Percentiles rank a stretch among this genome's conserved stretches.
Evolutionary conservation across 2,329 filamentous ascomycete species (phyloP).

Genomic region (Epichloe baconii): DNA sequence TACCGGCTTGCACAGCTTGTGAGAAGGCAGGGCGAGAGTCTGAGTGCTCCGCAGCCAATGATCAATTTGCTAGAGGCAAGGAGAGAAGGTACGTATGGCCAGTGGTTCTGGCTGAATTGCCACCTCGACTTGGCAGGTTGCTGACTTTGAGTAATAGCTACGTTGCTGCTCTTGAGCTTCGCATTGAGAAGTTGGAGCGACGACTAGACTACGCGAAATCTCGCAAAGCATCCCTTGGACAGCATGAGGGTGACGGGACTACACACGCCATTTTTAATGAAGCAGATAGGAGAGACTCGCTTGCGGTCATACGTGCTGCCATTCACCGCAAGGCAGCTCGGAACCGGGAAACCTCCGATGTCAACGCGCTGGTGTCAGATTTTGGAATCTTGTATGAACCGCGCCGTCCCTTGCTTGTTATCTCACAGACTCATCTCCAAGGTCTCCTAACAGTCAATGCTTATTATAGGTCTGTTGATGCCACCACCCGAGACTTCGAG

Average conservation of each 20-base stretch:
- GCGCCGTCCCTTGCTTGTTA: background rate
- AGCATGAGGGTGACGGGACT: constrained; percentile 44
- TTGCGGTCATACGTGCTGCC: constrained; percentile 47
- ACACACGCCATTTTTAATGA: constrained; percentile 11
- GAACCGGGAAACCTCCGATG: constrained; percentile 65
- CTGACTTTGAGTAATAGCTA: constrained; percentile 40
- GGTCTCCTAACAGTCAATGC: background rate
- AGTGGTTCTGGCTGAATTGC: background rate
- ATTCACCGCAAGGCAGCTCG: constrained; percentile 53
- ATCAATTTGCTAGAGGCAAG: constrained; percentile 91
- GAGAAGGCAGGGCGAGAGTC: constrained; percentile 77
- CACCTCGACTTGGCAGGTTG: background rate
- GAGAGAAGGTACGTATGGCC: constrained; percentile 59
- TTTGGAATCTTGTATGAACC: constrained; percentile 70
- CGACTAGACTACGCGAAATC: constrained; percentile 57
- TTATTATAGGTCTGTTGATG: constrained; percentile 65
- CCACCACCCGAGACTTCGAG: constrained; percentile 87
- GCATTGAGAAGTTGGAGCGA: constrained; percentile 77
- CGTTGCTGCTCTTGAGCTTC: constrained; percentile 85
- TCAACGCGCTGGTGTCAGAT: constrained; percentile 84
- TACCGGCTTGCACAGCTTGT: constrained; percentile 89
- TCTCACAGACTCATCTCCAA: background rate
- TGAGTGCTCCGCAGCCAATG: constrained; percentile 87
- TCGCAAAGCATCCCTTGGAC: constrained; percentile 56
- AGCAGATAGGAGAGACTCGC: constrained; percentile 50